A percentile compares a stretch with the other conserved stretches of the same genome.
These are phyloP conservation scores for Chytridium lagenaria DNA, from an alignment of 371 early-diverging fungal species.

Conservation along the genomic window DNA sequence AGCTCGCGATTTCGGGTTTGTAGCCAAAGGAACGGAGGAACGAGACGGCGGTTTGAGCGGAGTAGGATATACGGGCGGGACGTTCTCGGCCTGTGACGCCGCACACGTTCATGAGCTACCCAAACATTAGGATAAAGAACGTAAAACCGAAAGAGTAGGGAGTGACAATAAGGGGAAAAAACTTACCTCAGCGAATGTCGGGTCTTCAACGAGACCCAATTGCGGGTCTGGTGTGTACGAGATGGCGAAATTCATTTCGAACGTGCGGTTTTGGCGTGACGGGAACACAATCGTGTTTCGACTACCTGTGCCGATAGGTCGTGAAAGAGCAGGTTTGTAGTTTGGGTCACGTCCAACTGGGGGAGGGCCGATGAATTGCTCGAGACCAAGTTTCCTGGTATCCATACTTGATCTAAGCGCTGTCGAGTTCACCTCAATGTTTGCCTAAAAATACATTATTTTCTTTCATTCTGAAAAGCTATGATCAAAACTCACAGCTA, in stretches of 20 bases:
- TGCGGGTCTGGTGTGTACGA: slow-evolving; percentile 29
- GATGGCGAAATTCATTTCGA: slow-evolving; percentile 28
- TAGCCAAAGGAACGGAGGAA: slow-evolving; percentile 29
- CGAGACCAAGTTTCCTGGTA: background rate
- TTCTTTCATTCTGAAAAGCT: no score
- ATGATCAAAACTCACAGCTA: slow-evolving; percentile 18
- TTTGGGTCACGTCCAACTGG: slow-evolving; percentile 1
- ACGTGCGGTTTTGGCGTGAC: slow-evolving; percentile 20
- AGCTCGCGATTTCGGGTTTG: slow-evolving; percentile 5
- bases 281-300: slow-evolving; percentile 20
- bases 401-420: background rate
- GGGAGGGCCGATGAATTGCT: slow-evolving; percentile 12
- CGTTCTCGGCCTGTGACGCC: background rate
- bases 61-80: slow-evolving; percentile 24
- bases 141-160: background rate
- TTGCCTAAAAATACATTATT: slow-evolving; percentile 22
- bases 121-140: background rate
- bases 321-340: slow-evolving; percentile 6
- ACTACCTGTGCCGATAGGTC: slow-evolving; percentile 24
- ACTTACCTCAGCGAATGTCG: slow-evolving; percentile 25
- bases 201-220: slow-evolving; percentile 27
- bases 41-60: slow-evolving; percentile 8
- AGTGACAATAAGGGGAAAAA: background rate
- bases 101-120: background rate
- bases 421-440: background rate